Base-by-base conservation (phyloP, 768 basidiomycete genomes). In the Suillus plorans region DNA sequence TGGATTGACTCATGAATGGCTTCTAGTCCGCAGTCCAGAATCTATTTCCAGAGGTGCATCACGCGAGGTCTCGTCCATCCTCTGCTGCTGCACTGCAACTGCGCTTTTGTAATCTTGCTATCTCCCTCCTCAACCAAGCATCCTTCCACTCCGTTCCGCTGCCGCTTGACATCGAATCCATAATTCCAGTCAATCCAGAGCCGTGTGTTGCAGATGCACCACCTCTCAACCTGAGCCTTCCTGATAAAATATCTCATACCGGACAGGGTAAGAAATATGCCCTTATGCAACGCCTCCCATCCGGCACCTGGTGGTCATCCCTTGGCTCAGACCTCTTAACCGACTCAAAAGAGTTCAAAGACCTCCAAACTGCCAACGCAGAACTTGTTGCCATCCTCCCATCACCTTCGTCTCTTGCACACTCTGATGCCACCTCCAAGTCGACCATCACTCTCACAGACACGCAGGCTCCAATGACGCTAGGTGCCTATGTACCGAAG, bases 251-350 rank as follows among this genome's bases (percentile, higher is more conserved):
- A 67, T 77, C 66, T 68, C 77, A 66, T 58, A 31, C 61, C 37
- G 55, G 70, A 66, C 61, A 78, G 75, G 53, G 61, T n/a, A 85
- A 82, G 61, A 85, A 82, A 70, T 93, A 89, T 76, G 92, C 93
- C 4, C 85, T 95, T 55, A 82, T 94, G 68, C 92, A 95, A 70
- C 88, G 87, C 65, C 80, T 95, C 8, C 91, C 93, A 0, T 83
- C 81, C 2, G 91, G 88, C 45, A 88, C 89, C 64, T 92, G 87
- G 80, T 95, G 91, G 89, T 83, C 91, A 18, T 92, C 92, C 34
- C 82, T 89, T 62, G 84, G 81, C 70, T 81, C 86, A 25, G 81
- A 74, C 62, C 73, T 71, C 62, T 79, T 72, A 41, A 77, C 67
- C 52, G 78, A 81, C 61, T 76, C 78, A 8, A 73, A 75, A 50